Percentiles rank a stretch among this genome's conserved stretches.
Evolutionary conservation across 2,329 filamentous ascomycete genomes (phyloP).

Genomic region (Sarocladium brachiariae): DNA sequence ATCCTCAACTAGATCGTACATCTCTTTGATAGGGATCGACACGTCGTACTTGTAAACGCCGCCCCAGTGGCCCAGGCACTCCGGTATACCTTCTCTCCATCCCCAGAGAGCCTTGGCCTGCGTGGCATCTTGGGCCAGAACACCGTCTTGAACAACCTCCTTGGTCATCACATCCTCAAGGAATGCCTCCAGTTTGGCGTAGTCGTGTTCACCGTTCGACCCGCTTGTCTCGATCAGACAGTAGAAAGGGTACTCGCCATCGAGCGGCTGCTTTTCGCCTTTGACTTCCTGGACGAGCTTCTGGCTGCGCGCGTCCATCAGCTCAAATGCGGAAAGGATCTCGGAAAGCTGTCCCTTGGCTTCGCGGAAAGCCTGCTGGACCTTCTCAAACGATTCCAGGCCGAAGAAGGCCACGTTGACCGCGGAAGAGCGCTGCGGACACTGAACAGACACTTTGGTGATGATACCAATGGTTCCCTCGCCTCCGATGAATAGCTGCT

Average conservation of each 20-base stretch:
- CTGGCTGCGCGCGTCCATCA: conserved; percentile 88
- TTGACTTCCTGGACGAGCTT: conserved; percentile 68
- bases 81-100: conserved; percentile 89
- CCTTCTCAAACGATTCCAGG: conserved; percentile 82
- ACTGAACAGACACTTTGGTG: conserved; percentile 82
- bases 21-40: conserved; percentile 80
- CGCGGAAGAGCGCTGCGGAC: conserved; percentile 78
- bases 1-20: conserved; percentile 88
- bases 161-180: conserved; percentile 86
- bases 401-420: conserved; percentile 95
- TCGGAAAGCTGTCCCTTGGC: conserved; percentile 88
- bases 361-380: conserved; percentile 76
- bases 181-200: conserved; percentile 82
- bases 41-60: conserved; percentile 99
- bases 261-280: conserved; percentile 71
- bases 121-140: conserved; percentile 88
- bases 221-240: conserved; percentile 95
- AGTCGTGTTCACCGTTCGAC: conserved; percentile 89
- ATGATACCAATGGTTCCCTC: conserved; percentile 95
- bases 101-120: conserved; percentile 81
- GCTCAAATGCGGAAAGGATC: conserved; percentile 93
- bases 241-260: conserved; percentile 85
- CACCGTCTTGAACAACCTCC: conserved; percentile 81
- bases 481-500: conserved; percentile 92
- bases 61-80: conserved; percentile 81